Evolutionary conservation across 1,139 yeast genomes (phyloP), one percentile per base, ranked within the genome.

Genomic region (Kurtzmaniella quercitrusa): DNA sequence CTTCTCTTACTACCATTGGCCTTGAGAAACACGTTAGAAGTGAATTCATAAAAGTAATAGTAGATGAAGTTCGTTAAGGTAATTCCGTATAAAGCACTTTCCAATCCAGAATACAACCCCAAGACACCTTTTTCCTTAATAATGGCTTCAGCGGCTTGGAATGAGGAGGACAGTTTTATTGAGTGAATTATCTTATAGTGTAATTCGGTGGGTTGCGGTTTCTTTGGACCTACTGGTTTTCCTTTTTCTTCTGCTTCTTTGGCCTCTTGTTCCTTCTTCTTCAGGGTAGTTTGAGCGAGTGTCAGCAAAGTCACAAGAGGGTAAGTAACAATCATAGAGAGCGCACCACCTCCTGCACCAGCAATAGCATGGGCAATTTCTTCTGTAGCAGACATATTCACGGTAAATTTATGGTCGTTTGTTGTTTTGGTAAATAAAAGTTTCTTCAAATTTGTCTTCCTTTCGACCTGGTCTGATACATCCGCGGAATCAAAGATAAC

Each of bases 301-400:
- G 96, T 88, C 2, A 95, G 84, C 46, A 88, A 66, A 2, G 95
- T 85, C 47, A 87, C 88, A 53, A 88, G 68, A 9, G 98, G 96
- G 57, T 88, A 87, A 2, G 96, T 87, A 37, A 85, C 82, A 2
- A 84, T 76, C 84, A 88, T 85, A 7, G 95, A 80, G 38, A 88
- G 74, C 35, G 94, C 89, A 18, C 97, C 97, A 32, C 96, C 96
- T 11, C 93, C 85, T 40, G 96, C 95, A 12, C 97, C 97, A 11
- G 96, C 87, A 18, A 89, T 65, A 14, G 96, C 96, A 57, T 89
- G 96, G 34, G 94, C 91, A 34, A 78, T 60, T 50, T 80, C 82
- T 52, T 76, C 80, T 18, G 57, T 53, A 44, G 62, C 68, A n/a
- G 66, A 55, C 71, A 66, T 66, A 5, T 8, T 30, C 15, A 18